phyloP scores from a whole-genome alignment of 306 rosid species.

The Rosa multiflora region DNA sequence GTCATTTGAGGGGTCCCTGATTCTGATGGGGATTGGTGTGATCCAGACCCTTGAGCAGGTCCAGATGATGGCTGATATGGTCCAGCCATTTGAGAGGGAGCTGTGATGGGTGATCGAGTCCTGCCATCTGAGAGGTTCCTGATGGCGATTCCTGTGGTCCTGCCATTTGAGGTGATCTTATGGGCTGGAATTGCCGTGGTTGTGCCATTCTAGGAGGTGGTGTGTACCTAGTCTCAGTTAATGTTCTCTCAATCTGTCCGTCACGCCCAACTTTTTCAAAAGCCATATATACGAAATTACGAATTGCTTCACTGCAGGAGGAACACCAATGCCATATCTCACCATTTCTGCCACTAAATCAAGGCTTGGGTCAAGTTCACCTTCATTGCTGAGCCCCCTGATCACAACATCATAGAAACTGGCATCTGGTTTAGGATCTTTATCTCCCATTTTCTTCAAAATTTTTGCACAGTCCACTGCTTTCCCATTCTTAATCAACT shows the following conservation, averaged over 20 bases:
- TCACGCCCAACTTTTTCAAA: constrained; percentile 61
- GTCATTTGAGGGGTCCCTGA: constrained; percentile 41
- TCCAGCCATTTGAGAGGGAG: constrained; percentile 19
- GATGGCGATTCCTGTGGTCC: constrained; percentile 25
- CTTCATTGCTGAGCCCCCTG: constrained; percentile 72
- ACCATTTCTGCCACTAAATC: constrained; percentile 63
- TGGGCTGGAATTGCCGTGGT: constrained; percentile 22
- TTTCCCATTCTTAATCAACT: constrained; percentile 70
- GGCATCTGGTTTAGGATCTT: constrained; percentile 90
- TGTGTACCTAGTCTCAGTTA: constrained; percentile 42
- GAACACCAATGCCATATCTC: constrained; percentile 77
- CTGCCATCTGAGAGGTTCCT: constrained; percentile 32
- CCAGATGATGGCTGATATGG: too few species aligned
- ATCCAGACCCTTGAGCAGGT: constrained; percentile 28
- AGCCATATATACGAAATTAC: too few species aligned
- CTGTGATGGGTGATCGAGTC: not conserved
- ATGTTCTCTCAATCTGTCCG: constrained; percentile 69
- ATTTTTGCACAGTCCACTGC: constrained; percentile 66
- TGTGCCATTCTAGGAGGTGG: constrained; percentile 39
- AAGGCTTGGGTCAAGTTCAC: constrained; percentile 50
- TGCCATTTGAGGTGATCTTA: too few species aligned
- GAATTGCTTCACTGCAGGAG: constrained; percentile 55
- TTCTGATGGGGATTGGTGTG: constrained; percentile 40
- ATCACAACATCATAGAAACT: constrained; percentile 81
- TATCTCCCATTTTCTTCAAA: constrained; percentile 90